phyloP scores from a whole-genome alignment of 768 basidiomycete genomes.

The Leccinum imitatum region DNA sequence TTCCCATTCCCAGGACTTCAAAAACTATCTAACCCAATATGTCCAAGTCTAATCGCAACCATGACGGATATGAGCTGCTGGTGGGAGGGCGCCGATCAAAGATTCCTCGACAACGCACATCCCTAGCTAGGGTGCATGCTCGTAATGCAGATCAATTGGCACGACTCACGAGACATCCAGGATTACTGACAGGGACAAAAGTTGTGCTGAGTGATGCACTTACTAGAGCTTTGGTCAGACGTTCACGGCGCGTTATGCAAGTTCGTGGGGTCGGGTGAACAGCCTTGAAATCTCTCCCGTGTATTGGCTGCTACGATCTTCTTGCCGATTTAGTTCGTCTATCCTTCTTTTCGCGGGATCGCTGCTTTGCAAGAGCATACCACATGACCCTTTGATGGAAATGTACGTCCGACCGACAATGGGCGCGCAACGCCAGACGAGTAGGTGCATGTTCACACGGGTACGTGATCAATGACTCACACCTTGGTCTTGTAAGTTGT shows the following conservation, averaged over 20 bases:
- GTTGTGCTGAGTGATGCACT: conserved; percentile 4
- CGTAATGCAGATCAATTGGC: background rate
- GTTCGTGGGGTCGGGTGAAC: background rate
- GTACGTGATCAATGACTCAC: background rate
- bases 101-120: background rate
- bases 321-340: background rate
- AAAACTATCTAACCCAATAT: background rate
- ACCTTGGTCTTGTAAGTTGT: background rate
- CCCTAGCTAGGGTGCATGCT: background rate
- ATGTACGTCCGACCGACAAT: background rate
- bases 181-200: background rate
- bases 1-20: background rate
- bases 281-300: no score
- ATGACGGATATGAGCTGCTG: background rate
- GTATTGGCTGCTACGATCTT: background rate
- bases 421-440: background rate
- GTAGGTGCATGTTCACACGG: background rate
- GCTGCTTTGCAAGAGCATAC: background rate
- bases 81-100: background rate
- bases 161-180: background rate
- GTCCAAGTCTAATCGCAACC: background rate
- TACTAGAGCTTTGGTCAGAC: background rate
- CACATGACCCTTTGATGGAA: background rate
- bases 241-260: background rate
- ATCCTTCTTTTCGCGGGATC: background rate